A percentile compares a stretch with the other conserved stretches of the same genome.
Evolutionary conservation across 306 rosid species (phyloP).

Genomic region (Purshia tridentata): DNA sequence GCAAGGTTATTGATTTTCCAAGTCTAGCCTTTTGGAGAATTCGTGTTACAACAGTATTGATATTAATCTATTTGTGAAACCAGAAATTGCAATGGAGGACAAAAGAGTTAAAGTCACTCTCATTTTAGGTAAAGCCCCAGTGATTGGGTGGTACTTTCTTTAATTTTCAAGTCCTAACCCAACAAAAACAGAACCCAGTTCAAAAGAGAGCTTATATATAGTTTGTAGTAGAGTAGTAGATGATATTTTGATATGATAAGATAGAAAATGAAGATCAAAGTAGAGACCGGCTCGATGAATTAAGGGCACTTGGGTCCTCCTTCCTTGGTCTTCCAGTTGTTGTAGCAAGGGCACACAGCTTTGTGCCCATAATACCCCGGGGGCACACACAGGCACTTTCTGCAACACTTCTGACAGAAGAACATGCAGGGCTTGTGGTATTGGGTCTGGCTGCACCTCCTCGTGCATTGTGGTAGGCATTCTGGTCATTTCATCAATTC

Average conservation of each 20-base stretch:
- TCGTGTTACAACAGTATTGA: too few relatives aligned
- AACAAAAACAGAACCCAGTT: conserved; percentile 5
- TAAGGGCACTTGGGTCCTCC: conserved; percentile 95
- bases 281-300: not conserved
- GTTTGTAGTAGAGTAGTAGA: not conserved
- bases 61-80: not conserved
- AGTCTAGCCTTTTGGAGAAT: too few relatives aligned
- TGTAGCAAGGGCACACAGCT: conserved; percentile 89
- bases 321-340: conserved; percentile 88
- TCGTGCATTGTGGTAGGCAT: conserved; percentile 73
- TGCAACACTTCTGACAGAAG: conserved; percentile 86
- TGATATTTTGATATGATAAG: not conserved
- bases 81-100: conserved; percentile 3
- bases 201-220: conserved; percentile 2
- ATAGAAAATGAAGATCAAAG: too few relatives aligned
- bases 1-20: too few relatives aligned
- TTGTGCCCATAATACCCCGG: conserved; percentile 92
- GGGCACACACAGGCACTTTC: conserved; percentile 78
- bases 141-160: not conserved
- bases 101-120: not conserved
- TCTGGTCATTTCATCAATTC: conserved; percentile 41
- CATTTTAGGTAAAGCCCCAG: not conserved
- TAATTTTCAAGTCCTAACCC: not conserved
- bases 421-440: conserved; percentile 89
- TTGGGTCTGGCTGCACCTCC: conserved; percentile 70